Conservation (phyloP, 495 filamentous ascomycete genomes). For the Astrocystis sublimbata region DNA sequence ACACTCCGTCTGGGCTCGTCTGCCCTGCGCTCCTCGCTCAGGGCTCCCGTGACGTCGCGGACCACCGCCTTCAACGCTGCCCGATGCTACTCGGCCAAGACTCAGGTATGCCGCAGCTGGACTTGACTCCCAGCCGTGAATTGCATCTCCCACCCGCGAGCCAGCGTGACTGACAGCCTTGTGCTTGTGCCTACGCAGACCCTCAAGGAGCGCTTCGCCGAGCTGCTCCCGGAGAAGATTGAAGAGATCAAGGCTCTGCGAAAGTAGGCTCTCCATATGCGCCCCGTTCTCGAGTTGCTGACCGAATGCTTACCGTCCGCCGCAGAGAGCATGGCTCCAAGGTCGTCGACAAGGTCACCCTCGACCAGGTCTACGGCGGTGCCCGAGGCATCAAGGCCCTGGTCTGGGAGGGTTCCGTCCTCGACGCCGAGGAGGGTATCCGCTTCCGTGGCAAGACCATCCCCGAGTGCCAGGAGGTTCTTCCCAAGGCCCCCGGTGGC, state of each 20-base stretch:
- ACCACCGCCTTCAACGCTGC: constrained; percentile 76
- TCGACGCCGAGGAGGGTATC: constrained; percentile 98
- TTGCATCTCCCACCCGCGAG: constrained; percentile 7
- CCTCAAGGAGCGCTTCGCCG: constrained; percentile 97
- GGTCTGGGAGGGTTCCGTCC: constrained; percentile 98
- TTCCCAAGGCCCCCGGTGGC: constrained; percentile 94
- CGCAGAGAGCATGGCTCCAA: constrained; percentile 87
- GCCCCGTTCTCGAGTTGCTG: neutral
- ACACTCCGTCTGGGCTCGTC: constrained; percentile 74
- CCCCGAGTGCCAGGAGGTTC: constrained; percentile 94
- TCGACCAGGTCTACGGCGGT: constrained; percentile 99
- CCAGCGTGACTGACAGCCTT: neutral
- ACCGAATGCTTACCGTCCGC: constrained; percentile 20
- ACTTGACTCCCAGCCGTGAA: constrained; percentile 12
- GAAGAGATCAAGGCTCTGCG: constrained; percentile 98
- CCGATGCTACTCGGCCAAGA: constrained; percentile 88
- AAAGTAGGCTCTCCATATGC: constrained; percentile 63
- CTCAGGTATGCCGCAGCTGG: constrained; percentile 62
- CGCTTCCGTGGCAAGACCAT: constrained; percentile 98
- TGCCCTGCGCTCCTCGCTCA: constrained; percentile 70
- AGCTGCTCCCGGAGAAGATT: constrained; percentile 89
- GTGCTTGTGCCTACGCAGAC: constrained; percentile 62
- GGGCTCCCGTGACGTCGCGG: constrained; percentile 61
- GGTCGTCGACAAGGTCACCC: constrained; percentile 94
- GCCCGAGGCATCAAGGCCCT: constrained; percentile 98